A percentile compares a stretch with the other conserved stretches of the same genome.
phyloP scores from a whole-genome alignment of 2,329 filamentous ascomycete genomes.

The Cadophora gregata region DNA sequence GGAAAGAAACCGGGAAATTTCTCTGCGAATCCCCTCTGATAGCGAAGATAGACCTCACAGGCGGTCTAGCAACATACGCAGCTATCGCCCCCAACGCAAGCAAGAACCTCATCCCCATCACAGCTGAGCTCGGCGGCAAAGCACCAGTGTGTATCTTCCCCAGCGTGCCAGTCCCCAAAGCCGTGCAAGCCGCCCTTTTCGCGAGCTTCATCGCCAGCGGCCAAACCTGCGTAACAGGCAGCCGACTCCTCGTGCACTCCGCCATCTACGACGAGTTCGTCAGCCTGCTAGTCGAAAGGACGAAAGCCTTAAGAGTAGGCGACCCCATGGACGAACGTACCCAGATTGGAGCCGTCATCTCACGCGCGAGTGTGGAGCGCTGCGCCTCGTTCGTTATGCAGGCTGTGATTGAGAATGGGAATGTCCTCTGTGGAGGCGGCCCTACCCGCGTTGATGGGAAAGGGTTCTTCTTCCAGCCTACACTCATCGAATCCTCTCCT shows the following conservation, averaged over 20 bases:
- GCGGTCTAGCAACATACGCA: constrained; percentile 67
- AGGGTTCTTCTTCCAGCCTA: constrained; percentile 84
- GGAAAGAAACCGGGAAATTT: constrained; percentile 56
- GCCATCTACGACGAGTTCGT: constrained; percentile 45
- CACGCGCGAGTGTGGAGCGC: constrained; percentile 64
- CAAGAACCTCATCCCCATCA: constrained; percentile 67
- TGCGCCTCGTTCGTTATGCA: constrained; percentile 47
- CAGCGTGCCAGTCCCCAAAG: constrained; percentile 65
- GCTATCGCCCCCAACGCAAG: constrained; percentile 68
- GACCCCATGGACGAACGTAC: constrained; percentile 61
- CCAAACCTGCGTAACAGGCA: constrained; percentile 62
- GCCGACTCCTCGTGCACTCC: constrained; percentile 57
- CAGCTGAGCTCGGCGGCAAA: constrained; percentile 74
- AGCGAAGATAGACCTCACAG: constrained; percentile 72
- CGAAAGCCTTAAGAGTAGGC: constrained; percentile 56
- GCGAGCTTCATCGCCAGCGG: constrained; percentile 58
- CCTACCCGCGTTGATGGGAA: constrained; percentile 55
- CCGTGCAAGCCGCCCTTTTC: constrained; percentile 59
- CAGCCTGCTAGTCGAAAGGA: constrained; percentile 48
- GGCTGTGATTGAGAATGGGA: constrained; percentile 45
- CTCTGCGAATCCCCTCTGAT: constrained; percentile 63
- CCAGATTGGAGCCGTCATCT: constrained; percentile 66
- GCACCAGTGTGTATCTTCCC: constrained; percentile 67
- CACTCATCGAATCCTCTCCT: constrained; percentile 80
- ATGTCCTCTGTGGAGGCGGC: constrained; percentile 53